A percentile compares a stretch with the other conserved stretches of the same genome.
phyloP scores from a whole-genome alignment of 2,329 filamentous ascomycete species.

The Botrytis paeoniae region DNA sequence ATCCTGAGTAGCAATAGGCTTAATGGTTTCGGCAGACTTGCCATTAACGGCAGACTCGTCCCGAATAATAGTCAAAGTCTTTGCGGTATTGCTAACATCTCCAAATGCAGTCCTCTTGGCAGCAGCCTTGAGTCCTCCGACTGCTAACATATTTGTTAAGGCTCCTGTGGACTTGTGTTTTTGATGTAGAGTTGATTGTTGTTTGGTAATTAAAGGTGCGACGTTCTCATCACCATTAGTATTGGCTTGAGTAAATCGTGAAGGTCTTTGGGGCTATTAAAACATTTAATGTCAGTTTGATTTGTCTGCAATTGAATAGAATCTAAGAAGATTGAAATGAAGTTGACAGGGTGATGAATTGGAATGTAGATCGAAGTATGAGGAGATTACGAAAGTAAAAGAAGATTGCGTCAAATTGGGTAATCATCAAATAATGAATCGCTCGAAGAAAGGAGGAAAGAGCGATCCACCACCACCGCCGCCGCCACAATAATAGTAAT shows the following conservation, averaged over 20 bases:
- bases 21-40: constrained; percentile 41
- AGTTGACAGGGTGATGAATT: constrained; percentile 27
- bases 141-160: constrained; percentile 51
- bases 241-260: constrained; percentile 56
- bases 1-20: constrained; percentile 35
- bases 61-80: constrained; percentile 42
- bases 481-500: not conserved
- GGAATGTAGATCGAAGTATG: constrained; percentile 23
- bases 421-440: not conserved
- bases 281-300: constrained; percentile 34
- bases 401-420: constrained; percentile 8
- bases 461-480: not conserved
- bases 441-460: not conserved
- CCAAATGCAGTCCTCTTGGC: constrained; percentile 77
- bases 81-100: constrained; percentile 71
- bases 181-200: constrained; percentile 60
- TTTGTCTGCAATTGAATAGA: constrained; percentile 20
- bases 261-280: constrained; percentile 65
- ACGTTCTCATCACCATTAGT: constrained; percentile 69
- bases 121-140: constrained; percentile 57
- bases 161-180: constrained; percentile 76
- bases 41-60: constrained; percentile 54
- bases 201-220: constrained; percentile 48
- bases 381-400: constrained; percentile 11
- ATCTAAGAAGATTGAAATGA: constrained; percentile 22